A percentile compares a stretch with the other conserved stretches of the same genome.
These are phyloP conservation scores for Tolypocladium sp. DNA, from an alignment of 2,329 filamentous ascomycete species.

Conservation along the genomic window DNA sequence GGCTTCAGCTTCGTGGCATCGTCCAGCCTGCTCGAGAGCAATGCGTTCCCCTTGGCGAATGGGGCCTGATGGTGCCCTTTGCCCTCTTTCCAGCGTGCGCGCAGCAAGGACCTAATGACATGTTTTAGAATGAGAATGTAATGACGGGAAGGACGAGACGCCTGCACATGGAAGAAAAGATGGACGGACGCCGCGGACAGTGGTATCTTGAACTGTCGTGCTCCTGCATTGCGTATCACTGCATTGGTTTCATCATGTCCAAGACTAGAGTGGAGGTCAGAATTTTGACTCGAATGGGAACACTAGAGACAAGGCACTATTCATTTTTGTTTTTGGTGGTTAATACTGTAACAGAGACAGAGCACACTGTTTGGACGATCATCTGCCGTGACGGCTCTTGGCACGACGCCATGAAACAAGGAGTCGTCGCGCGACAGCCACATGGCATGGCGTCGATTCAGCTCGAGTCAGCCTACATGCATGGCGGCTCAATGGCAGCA, in stretches of 20 bases:
- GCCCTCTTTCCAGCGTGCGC: background rate
- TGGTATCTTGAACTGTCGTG: background rate
- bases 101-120: background rate
- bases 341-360: too few species aligned
- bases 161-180: background rate
- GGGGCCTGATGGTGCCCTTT: conserved; percentile 1
- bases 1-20: conserved; percentile 57
- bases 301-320: background rate
- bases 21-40: conserved; percentile 44
- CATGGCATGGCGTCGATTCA: background rate
- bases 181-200: background rate
- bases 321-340: too few species aligned
- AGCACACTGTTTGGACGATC: too few species aligned
- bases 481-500: background rate
- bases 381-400: background rate
- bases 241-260: background rate
- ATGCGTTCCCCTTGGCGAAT: conserved; percentile 25
- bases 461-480: background rate
- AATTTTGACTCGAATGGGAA: background rate
- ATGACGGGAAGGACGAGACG: background rate
- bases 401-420: background rate
- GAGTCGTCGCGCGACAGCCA: background rate
- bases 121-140: background rate
- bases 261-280: background rate
- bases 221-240: background rate